Base-by-base conservation (phyloP, 2,329 filamentous ascomycete genomes). In the Cladophialophora chaetospira region DNA sequence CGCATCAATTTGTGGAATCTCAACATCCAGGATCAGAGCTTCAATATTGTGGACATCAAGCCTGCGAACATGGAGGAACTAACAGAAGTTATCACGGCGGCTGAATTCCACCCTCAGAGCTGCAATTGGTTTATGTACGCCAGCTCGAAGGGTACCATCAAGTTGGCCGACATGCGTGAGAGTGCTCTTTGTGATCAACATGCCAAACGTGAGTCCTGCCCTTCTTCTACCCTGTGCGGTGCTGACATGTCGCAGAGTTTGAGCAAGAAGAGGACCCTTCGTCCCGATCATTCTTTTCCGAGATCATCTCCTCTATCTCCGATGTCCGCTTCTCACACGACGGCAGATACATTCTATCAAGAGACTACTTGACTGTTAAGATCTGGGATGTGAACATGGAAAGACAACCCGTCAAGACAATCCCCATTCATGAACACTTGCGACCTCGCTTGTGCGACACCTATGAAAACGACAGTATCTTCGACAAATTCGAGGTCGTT, bases 41-140 rank as follows among this genome's bases (percentile, higher is more conserved):
- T 99, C 83, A 99, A 99, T 77, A 99, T 99, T 71, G 94, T 99
- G 61, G 94, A 99, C 73, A 99, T 99, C 81, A 99, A 99, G 76
- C 94, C 94, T 6, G 94, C 94, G 36, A 99, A 99, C 74, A 99
- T 99, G 94, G 94, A 99, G 76, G 94, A 99, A 78, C 81, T 99
- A 64, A 99, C 94, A 0, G 94, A 99, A 75, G 94, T 99, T 66
- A 97, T 99, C 71, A 99, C 94, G 10, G 94, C 94, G 38, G 94
- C 94, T 52, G 94, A 99, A 71, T 99, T 99, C 70, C 94, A 99
- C 71, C 94, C 94, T 4, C 81, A 87, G 69, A 96, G 92, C 79
- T 99, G 94, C 82, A 97, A 99, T 76, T 96, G 91, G 91, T 97
- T 99, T 79, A 99, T 99, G 93, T 99, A 97, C 73, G 94, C 94